Percentiles rank a stretch among this genome's conserved stretches.
Conservation (phyloP, 2,329 filamentous ascomycete species). For the Cephalotrichum gorgonifer region DNA sequence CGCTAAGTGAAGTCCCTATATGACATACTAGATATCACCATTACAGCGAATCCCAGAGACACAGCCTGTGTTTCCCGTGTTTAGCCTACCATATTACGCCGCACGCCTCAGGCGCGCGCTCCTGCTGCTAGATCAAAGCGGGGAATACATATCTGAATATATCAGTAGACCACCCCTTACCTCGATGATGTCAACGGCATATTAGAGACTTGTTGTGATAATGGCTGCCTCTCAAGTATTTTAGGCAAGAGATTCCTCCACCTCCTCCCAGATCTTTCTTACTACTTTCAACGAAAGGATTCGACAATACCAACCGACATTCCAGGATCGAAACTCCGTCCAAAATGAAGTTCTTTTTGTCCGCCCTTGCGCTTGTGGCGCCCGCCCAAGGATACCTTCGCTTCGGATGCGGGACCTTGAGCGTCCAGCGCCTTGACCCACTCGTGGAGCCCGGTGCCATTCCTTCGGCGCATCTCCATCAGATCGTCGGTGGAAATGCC, state of each 20-base stretch:
- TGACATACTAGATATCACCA: neutral
- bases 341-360: constrained; percentile 20
- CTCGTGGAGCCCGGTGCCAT: constrained; percentile 32
- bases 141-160: neutral
- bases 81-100: neutral
- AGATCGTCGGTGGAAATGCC: constrained; percentile 42
- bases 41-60: neutral
- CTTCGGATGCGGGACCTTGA: constrained; percentile 35
- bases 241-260: neutral
- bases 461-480: constrained; percentile 45
- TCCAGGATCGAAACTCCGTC: neutral
- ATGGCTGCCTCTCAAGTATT: neutral
- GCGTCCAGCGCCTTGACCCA: constrained; percentile 34
- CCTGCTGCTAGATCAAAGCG: neutral
- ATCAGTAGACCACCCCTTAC: neutral
- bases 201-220: neutral
- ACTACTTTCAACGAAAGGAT: neutral
- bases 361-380: constrained; percentile 14
- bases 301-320: too few relatives aligned
- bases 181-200: neutral
- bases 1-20: neutral
- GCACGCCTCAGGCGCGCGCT: neutral
- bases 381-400: constrained; percentile 28
- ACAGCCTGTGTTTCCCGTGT: too few relatives aligned
- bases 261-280: neutral